Base-by-base conservation (phyloP, 495 filamentous ascomycete genomes). In the Tricharina praecox region DNA sequence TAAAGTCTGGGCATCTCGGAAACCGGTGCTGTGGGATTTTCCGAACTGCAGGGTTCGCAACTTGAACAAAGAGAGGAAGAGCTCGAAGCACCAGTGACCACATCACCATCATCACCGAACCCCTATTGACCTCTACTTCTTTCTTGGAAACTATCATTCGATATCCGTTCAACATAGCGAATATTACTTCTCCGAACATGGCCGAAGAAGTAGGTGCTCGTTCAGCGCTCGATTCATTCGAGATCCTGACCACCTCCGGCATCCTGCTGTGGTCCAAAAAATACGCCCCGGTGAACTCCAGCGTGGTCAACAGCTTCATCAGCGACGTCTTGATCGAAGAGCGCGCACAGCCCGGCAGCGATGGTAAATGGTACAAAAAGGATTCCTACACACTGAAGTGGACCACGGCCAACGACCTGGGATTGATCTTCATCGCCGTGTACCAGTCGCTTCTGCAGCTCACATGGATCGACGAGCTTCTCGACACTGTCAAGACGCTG, bases 321-420 rank as follows among this genome's bases (percentile, higher is more conserved):
- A 76, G 76, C 62, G 86, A 96, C 63, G 80, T 95, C 60, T 88
- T 97, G 67, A 94, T 97, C 60, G 92, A 96, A 66, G 90, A 95
- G 64, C 78, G 77, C 59, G 78, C 80, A 28, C 70, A 71, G 45
- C 70, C 79, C 30, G 72, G 74, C 40, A 68, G 67, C 32, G 71
- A 68, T 53, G 68, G 70, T 49, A 73, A 72, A 50, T 71, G 76
- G 0, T 95, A 85, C 67, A 88, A 78, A 66, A 79, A 83, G 58
- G 90, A 96, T 57, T 83, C 88, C 54, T 92, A 96, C 63, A 96
- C 86, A 0, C 64, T 96, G 57, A 90, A 92, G 62, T 97, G 88
- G 87, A 83, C 82, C 23, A 78, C 78, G 33, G 78, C 76, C 8
- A 96, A 94, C 67, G 90, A 96, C 52, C 66, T 96, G 45, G 83